Evolutionary conservation across 352 stramenopile species (phyloP), one percentile per base, ranked within the genome.

Genomic region (Saprolegnia diclina): DNA sequence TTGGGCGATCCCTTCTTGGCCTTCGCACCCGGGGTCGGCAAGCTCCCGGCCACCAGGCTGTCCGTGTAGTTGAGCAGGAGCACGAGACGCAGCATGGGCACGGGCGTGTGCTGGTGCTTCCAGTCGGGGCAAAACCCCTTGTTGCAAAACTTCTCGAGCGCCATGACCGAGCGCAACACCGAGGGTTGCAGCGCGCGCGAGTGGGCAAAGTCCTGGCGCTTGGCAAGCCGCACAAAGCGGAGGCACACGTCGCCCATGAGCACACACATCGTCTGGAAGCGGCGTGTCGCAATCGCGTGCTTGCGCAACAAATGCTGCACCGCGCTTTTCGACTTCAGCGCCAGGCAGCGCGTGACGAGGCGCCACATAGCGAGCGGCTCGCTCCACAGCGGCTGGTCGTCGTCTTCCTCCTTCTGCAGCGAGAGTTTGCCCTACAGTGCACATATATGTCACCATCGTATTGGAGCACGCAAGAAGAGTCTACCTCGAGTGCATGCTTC

Each of bases 11-110:
- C 29, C 5, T 35, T 35, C 29, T 35, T 35, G 19, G 21, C 26
- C 5, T 40, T 46, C 74, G 68, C 3, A 56, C 62, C 13, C 13
- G 75, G 65, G 0, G 78, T 67, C 4, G 65, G 61, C 0, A 82
- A 64, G 6, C 68, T 66, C 21, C 79, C 79, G 32, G 72, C 76
- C 24, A 93, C 89, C 9, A 93, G 55, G 53, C 89, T 79, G 19
- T 93, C 82, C 14, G 77, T 74, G 35, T 87, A 93, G 70, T 91
- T 93, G 55, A 91, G 83, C n/a, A 91, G 67, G 1, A 90, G 67
- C 16, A 94, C 72, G 37, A 92, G 90, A 1, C 83, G 83, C 3
- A 92, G 66, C 32, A 89, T 24, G 21, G 57, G 57, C 38, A 55
- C 14, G 1, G 57, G 38, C 11, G 57, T 72, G 11, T 82, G 73